Base-by-base conservation (phyloP, 176 grass and related monocot species). In the Bothriochloa decipiens region DNA sequence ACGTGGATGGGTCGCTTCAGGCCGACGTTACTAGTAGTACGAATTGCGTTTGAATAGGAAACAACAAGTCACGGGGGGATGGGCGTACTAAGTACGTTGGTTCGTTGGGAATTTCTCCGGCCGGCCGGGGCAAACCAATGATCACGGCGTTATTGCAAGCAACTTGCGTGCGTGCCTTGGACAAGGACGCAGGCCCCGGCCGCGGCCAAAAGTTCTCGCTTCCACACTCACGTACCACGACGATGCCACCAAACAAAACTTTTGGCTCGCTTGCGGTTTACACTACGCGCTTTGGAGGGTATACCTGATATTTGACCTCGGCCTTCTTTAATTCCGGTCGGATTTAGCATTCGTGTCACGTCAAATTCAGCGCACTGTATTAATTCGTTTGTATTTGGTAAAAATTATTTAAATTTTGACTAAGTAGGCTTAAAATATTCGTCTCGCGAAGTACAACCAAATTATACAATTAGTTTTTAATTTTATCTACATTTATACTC, bases 91-190 rank as follows among this genome's bases (percentile, higher is more conserved):
- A n/a, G 12, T 27, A 1, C 70, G 23, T 27, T 47, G 23, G 23
- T 17, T 50, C 43, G 41, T 40, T 71, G 46, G 79, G 72, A 82
- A 65, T 35, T 79, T 81, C 3, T 78, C 80, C 80, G 28, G 78
- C 46, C 52, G 35, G 73, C 35, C 15, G 28, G 22, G n/a, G 26
- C 17, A 28, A 26, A 3, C 64, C 50, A 67, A 88, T 61, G 58
- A 84, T 88, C 81, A 46, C 75, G 35, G 10, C 68, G 69, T 88
- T 39, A 84, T 88, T 45, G 86, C 41, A 18, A 69, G 14, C 2
- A 40, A 23, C n/a, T 12, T 17, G 35, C 33, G 29, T 2, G 23
- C 23, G 25, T 49, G 45, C 46, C 46, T 62, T 32, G 41, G 12
- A 29, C n/a, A 39, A 16, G 1, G n/a, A n/a, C 62, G 20, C 14